These are phyloP conservation scores for Blastobotrys attinorum DNA, from an alignment of 805 yeast species.

Conservation along the genomic window DNA sequence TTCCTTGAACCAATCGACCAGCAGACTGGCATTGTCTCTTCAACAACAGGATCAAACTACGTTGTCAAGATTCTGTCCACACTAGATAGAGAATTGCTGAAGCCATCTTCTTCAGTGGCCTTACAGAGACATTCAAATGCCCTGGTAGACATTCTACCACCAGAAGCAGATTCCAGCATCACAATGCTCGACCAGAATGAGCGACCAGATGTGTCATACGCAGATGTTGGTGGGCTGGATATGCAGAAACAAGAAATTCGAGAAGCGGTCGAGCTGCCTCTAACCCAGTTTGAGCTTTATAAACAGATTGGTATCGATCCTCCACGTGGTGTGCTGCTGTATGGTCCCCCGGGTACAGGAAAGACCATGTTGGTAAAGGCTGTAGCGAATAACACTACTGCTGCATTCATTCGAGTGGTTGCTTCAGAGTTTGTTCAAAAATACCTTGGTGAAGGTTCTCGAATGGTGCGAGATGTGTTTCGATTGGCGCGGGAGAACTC, in stretches of 20 bases:
- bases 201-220: conserved; percentile 91
- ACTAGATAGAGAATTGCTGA: conserved; percentile 85
- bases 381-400: conserved; percentile 93
- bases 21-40: conserved; percentile 91
- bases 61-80: conserved; percentile 94
- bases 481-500: conserved; percentile 95
- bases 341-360: conserved; percentile 99
- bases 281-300: conserved; percentile 91
- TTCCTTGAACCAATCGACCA: conserved; percentile 96
- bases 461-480: conserved; percentile 99
- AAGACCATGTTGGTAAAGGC: conserved; percentile 99
- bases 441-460: conserved; percentile 97
- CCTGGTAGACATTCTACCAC: conserved; percentile 92
- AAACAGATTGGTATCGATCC: conserved; percentile 98
- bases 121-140: conserved; percentile 98
- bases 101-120: conserved; percentile 93
- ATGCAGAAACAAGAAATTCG: conserved; percentile 99
- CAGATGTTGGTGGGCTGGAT: conserved; percentile 98
- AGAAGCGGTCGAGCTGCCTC: conserved; percentile 96
- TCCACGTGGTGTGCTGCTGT: conserved; percentile 92
- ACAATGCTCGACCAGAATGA: conserved; percentile 92
- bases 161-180: conserved; percentile 96
- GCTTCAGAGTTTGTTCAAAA: conserved; percentile 98
- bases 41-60: conserved; percentile 95
- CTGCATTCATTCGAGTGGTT: conserved; percentile 91